Conservation (phyloP, 2,329 filamentous ascomycete species). For the Aspergillus bombycis region DNA sequence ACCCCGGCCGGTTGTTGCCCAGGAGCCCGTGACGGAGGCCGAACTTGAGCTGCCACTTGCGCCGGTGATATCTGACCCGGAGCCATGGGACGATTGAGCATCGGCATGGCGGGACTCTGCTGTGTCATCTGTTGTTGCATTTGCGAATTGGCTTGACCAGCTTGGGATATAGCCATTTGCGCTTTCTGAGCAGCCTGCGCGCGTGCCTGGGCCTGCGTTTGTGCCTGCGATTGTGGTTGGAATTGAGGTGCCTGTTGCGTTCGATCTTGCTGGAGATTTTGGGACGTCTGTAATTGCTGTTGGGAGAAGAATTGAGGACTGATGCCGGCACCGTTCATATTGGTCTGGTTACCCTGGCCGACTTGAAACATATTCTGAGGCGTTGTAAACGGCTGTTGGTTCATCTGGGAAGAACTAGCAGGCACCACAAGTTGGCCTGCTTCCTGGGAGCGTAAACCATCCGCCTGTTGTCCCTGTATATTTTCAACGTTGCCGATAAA, state of each 20-base stretch:
- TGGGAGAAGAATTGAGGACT: conserved; percentile 47
- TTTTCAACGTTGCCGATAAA: conserved; percentile 55
- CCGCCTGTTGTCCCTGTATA: conserved; percentile 63
- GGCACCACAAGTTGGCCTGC: conserved; percentile 66
- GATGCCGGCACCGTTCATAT: conserved; percentile 40
- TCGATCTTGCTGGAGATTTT: conserved; percentile 48
- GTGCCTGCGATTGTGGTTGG: conserved; percentile 43
- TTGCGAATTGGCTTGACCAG: conserved; percentile 47
- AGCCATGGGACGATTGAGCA: conserved; percentile 48
- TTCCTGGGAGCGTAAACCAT: conserved; percentile 63
- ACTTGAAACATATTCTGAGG: conserved; percentile 47
- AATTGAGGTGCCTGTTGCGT: conserved; percentile 39
- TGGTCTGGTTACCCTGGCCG: conserved; percentile 40
- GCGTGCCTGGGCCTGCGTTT: conserved; percentile 44
- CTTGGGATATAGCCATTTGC: conserved; percentile 50
- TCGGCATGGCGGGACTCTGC: conserved; percentile 45
- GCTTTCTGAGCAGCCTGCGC: conserved; percentile 49
- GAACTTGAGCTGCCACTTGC: conserved; percentile 36
- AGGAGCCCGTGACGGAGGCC: conserved; percentile 38
- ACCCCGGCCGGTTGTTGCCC: conserved; percentile 33
- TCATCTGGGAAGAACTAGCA: conserved; percentile 60
- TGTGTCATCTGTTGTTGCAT: conserved; percentile 43
- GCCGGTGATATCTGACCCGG: conserved; percentile 43
- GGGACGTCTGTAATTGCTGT: conserved; percentile 45
- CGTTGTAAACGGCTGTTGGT: conserved; percentile 43